A percentile compares a stretch with the other conserved stretches of the same genome.
phyloP scores from a whole-genome alignment of 2,329 filamentous ascomycete genomes.

The Hymenoscyphus albidus region DNA sequence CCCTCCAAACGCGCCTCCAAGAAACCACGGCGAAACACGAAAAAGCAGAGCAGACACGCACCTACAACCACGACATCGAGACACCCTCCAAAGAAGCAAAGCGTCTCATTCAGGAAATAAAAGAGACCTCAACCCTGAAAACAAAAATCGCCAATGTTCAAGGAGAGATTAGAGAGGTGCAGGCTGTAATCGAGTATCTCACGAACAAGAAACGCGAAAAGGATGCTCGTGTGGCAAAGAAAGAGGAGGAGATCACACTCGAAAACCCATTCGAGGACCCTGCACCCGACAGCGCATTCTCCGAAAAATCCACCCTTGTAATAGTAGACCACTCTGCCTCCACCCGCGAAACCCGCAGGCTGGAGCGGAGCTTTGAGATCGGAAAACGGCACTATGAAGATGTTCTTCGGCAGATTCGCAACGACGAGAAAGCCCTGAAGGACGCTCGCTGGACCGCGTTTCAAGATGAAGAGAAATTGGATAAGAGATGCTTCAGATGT shows the following conservation, averaged over 20 bases:
- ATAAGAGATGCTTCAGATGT: neutral
- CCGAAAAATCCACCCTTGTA: neutral
- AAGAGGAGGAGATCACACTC: neutral
- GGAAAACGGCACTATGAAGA: neutral
- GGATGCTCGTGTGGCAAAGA: neutral
- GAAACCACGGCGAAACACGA: no score
- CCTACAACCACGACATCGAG: neutral
- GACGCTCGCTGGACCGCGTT: neutral
- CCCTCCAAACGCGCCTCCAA: neutral
- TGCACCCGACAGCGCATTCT: no score
- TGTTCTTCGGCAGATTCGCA: neutral
- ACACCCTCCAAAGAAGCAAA: neutral
- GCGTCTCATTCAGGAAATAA: neutral
- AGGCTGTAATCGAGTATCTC: neutral
- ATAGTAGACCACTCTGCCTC: no score
- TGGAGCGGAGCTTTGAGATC: neutral
- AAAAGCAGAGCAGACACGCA: neutral
- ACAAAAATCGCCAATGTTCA: neutral
- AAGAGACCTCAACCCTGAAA: neutral
- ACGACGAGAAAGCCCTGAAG: neutral
- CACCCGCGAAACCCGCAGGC: neutral
- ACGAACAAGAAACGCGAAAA: neutral
- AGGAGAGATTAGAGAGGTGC: neutral
- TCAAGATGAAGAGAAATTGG: neutral
- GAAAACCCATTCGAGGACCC: no score